Conservation (phyloP, 1,284 basidiomycete species). For the Wallemia hederae region DNA sequence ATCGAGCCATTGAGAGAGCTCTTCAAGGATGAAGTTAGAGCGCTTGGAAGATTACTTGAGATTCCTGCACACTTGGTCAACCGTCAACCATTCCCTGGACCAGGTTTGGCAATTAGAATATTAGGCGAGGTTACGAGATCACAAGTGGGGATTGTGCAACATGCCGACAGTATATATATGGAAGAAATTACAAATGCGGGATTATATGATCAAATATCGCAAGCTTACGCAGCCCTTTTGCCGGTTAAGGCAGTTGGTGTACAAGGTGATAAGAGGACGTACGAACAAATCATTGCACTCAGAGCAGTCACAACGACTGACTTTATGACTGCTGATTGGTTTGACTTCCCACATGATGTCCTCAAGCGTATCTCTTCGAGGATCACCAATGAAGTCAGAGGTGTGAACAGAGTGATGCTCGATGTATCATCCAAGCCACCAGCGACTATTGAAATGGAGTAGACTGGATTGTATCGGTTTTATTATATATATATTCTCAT, state of each 20-base stretch:
- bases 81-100: constrained; percentile 97
- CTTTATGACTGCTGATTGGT: constrained; percentile 97
- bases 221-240: constrained; percentile 91
- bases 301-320: constrained; percentile 78
- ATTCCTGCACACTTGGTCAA: constrained; percentile 85
- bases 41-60: constrained; percentile 58
- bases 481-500: not conserved
- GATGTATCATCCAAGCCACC: constrained; percentile 97
- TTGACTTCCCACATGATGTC: constrained; percentile 77
- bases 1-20: constrained; percentile 93
- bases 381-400: constrained; percentile 89
- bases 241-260: constrained; percentile 93
- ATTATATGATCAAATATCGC: constrained; percentile 77
- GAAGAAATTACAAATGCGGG: constrained; percentile 84
- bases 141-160: constrained; percentile 81
- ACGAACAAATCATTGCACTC: constrained; percentile 72
- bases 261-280: constrained; percentile 87
- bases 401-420: constrained; percentile 78
- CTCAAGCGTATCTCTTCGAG: constrained; percentile 74
- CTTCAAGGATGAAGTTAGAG: constrained; percentile 98
- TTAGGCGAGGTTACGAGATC: constrained; percentile 75
- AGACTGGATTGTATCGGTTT: not conserved
- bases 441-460: constrained; percentile 17
- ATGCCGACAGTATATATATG: constrained; percentile 87
- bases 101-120: constrained; percentile 95